These are phyloP conservation scores for Tremella mesenterica DNA, from an alignment of 768 basidiomycete genomes.

Conservation along the genomic window DNA sequence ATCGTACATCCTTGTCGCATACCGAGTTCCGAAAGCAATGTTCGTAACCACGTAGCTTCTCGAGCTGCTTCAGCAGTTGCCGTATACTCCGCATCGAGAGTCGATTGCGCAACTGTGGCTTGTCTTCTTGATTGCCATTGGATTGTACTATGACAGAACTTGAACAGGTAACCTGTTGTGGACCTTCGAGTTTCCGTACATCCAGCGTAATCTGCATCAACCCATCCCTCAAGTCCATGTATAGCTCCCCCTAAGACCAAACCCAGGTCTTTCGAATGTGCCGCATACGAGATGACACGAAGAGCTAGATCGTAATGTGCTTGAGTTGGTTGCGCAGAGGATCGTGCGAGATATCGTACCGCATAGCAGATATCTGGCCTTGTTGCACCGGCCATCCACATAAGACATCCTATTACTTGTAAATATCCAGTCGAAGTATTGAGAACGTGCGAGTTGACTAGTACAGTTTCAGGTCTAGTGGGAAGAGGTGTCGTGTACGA, in stretches of 20 bases:
- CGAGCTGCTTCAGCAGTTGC: constrained; percentile 42
- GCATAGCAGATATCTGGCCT: constrained; percentile 37
- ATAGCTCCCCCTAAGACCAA: constrained; percentile 27
- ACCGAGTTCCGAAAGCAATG: constrained; percentile 18
- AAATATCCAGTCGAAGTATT: background rate
- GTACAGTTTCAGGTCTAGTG: background rate
- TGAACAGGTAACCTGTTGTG: constrained; percentile 43
- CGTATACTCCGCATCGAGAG: constrained; percentile 50
- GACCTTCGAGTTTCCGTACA: constrained; percentile 41
- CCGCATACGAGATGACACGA: constrained; percentile 1
- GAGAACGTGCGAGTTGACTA: background rate
- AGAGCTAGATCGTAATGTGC: constrained; percentile 30
- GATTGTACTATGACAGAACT: constrained; percentile 44
- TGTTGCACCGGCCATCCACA: constrained; percentile 41
- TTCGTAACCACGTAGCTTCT: constrained; percentile 45
- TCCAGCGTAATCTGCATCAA: constrained; percentile 40
- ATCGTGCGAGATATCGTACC: constrained; percentile 14
- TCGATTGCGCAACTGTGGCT: constrained; percentile 45
- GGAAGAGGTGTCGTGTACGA: constrained; percentile 8
- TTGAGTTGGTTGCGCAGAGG: constrained; percentile 25
- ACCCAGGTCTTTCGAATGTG: constrained; percentile 43
- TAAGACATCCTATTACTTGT: constrained; percentile 36
- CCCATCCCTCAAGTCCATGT: constrained; percentile 11
- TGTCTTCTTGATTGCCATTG: constrained; percentile 49
- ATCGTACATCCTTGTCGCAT: background rate